Evolutionary conservation across 2,329 filamentous ascomycete species (phyloP).

Genomic region (Botrytis fragariae): DNA sequence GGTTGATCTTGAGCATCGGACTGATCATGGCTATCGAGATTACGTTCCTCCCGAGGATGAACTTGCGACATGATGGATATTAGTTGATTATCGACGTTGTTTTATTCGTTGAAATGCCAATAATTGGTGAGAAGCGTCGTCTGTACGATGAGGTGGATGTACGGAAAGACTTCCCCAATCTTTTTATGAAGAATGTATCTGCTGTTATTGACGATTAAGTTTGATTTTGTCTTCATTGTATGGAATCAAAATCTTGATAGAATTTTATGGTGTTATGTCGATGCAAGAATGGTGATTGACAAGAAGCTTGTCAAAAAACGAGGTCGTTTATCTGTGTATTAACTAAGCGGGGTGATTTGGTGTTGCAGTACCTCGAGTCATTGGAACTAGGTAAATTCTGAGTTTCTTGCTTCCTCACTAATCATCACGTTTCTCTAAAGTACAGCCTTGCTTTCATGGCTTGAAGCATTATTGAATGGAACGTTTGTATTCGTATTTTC

Average conservation of each 20-base stretch:
- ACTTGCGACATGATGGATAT: neutral
- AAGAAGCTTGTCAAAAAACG: rapidly evolving
- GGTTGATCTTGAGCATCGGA: neutral
- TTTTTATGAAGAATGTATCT: neutral
- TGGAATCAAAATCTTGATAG: neutral
- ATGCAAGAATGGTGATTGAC: neutral
- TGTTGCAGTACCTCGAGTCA: neutral
- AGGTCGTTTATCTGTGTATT: neutral
- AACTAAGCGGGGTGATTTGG: neutral
- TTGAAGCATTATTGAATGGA: neutral
- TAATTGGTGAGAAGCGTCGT: neutral
- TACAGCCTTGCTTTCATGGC: neutral
- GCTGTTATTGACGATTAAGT: neutral
- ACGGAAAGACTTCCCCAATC: neutral
- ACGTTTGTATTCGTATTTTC: neutral
- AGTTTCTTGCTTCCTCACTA: neutral
- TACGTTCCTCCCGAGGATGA: neutral
- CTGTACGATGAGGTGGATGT: too few relatives aligned
- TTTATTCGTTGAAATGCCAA: neutral
- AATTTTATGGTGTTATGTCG: neutral
- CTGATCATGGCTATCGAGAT: neutral
- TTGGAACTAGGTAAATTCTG: neutral
- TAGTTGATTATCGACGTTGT: neutral
- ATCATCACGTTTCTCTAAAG: neutral
- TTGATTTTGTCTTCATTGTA: rapidly evolving